A percentile compares a stretch with the other conserved stretches of the same genome.
These are phyloP conservation scores for Malania oleifera DNA, from an alignment of 164 flowering plant species.

Conservation along the genomic window DNA sequence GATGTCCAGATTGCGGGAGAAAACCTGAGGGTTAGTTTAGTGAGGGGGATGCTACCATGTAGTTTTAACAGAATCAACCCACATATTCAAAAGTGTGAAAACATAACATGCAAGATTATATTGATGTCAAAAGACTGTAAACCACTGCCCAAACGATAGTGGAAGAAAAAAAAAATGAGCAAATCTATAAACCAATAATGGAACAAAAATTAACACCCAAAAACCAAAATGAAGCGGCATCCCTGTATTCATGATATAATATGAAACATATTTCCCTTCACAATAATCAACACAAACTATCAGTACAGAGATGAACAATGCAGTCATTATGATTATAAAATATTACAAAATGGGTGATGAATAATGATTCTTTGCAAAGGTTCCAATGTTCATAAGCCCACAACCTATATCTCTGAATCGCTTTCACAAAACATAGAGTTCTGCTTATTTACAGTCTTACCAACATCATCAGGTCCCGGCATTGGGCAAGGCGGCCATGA, in stretches of 20 bases:
- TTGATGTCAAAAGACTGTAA: too few species aligned
- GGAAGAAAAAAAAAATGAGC: too few species aligned
- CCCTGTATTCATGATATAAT: neutral
- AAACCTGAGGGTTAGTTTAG: too few species aligned
- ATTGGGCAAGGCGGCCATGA: constrained; percentile 92
- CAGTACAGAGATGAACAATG: neutral
- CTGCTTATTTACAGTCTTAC: constrained; percentile 31
- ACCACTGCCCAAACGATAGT: too few species aligned
- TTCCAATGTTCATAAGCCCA: constrained; percentile 2
- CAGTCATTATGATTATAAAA: constrained; percentile 2
- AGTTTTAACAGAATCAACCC: too few species aligned
- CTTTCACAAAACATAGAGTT: constrained; percentile 6
- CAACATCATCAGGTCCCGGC: constrained; percentile 47
- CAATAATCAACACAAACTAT: neutral
- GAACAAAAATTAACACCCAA: too few species aligned
- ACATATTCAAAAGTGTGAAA: too few species aligned
- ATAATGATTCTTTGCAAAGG: constrained; percentile 3
- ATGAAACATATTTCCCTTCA: neutral
- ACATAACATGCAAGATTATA: too few species aligned
- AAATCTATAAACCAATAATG: too few species aligned
- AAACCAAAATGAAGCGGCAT: too few species aligned
- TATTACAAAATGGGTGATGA: constrained; percentile 6
- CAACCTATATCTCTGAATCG: neutral
- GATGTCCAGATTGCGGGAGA: too few species aligned
- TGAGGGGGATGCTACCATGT: too few species aligned